These are phyloP conservation scores for Solioccasus polychromus DNA, from an alignment of 768 basidiomycete species.

Conservation along the genomic window DNA sequence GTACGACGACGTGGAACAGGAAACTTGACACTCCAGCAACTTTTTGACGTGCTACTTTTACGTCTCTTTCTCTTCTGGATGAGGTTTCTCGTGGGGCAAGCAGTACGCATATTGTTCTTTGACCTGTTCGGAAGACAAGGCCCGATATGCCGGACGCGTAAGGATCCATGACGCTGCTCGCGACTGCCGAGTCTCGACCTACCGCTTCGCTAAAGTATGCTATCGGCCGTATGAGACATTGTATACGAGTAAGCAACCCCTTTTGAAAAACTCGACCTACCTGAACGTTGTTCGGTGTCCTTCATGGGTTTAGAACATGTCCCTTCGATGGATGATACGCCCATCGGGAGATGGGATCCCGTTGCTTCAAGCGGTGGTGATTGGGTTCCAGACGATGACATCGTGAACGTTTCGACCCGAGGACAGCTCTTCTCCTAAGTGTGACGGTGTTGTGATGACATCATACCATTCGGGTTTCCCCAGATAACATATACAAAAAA, in stretches of 20 bases:
- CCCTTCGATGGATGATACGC: conserved; percentile 43
- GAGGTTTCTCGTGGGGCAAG: conserved; percentile 7
- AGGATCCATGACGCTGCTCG: background rate
- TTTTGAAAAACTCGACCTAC: conserved; percentile 35
- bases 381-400: conserved; percentile 41
- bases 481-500: conserved; percentile 19
- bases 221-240: background rate
- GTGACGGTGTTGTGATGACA: conserved; percentile 17
- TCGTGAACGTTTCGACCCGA: background rate
- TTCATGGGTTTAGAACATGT: conserved; percentile 32
- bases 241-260: too few species aligned
- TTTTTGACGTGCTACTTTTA: background rate
- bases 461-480: conserved; percentile 23
- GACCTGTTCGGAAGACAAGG: conserved; percentile 7
- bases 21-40: background rate
- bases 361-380: conserved; percentile 56
- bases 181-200: background rate
- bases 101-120: conserved; percentile 21
- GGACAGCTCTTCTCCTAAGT: background rate
- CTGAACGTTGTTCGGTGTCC: conserved; percentile 46
- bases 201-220: conserved; percentile 32
- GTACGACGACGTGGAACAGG: conserved; percentile 7
- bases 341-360: conserved; percentile 46
- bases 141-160: background rate
- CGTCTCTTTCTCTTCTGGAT: conserved; percentile 9